Evolutionary conservation across 306 rosid genomes (phyloP), one percentile per base, ranked within the genome.

Genomic region (Neltuma alba): DNA sequence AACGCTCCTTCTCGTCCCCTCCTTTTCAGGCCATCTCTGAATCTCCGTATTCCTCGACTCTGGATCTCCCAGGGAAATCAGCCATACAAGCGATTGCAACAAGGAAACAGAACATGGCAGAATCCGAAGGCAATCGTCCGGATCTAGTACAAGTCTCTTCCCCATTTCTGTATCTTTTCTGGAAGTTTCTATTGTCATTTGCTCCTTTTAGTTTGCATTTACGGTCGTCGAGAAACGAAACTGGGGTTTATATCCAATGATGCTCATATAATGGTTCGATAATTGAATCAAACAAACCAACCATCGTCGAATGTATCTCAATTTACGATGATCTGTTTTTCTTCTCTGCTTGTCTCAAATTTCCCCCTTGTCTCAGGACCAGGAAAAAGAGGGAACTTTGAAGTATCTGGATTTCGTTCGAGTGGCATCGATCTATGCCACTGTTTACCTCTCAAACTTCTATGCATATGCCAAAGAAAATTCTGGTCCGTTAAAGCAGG

Each of bases 381-480:
- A 72, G 42, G 68, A 34, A 12, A 41, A 79, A 33, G 80, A 74
- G 85, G 79, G 77, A 33, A 77, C 8, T 1, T 84, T 88, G 44
- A 86, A 86, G 82, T 78, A 88, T 78, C 72, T 88, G 84, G 85
- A 84, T 9, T 86, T 84, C 71, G 84, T 84, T 7, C 85, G 82
- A 82, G 84, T 77, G 66, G 89, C 88, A 37, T 86, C 84, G 74
- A 84, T 82, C 54, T 86, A 86, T 65, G 37, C 47, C 20, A 3
- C 55, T 7, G 58, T 81, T 18, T 84, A 86, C 81, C 72, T 86
- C 83, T 47, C 85, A 2, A 82, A 54, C 33, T 25, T 88, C 37
- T 88, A 88, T 70, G 84, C 82, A 44, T 82, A 40, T 80, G 88
- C 92, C 18, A 88, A 86, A 75, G 90, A 82, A 15, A 86, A 84